Evolutionary conservation across 768 basidiomycete species (phyloP).

Genomic region (Rubroboletus pulcherrimus): DNA sequence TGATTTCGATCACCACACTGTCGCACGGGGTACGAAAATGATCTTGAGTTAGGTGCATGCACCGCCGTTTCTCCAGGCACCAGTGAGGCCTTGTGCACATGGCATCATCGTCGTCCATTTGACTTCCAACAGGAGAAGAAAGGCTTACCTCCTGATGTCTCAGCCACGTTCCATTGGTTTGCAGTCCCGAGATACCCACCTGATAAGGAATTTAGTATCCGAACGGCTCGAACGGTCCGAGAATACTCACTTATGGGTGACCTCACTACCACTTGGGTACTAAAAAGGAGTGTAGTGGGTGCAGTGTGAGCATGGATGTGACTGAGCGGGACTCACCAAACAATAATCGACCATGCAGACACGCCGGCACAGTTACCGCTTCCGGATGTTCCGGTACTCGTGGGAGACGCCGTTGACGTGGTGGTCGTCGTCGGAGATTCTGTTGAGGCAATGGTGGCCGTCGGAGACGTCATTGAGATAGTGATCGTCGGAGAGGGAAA

Average conservation of each 20-base stretch:
- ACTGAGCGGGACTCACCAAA: conserved; percentile 29
- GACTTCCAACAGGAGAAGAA: background rate
- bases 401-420: too few species aligned
- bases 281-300: conserved; percentile 12
- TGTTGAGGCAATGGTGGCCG: too few species aligned
- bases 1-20: background rate
- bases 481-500: background rate
- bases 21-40: background rate
- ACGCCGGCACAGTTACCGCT: conserved; percentile 35
- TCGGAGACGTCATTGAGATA: too few species aligned
- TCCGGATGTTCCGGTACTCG: too few species aligned
- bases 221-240: background rate
- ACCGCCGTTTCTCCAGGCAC: conserved; percentile 58
- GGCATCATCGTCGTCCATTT: background rate
- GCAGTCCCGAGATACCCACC: conserved; percentile 48
- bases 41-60: conserved; percentile 34
- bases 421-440: too few species aligned
- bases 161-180: conserved; percentile 42
- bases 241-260: conserved; percentile 38
- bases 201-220: background rate
- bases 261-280: conserved; percentile 41
- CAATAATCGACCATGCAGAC: conserved; percentile 15
- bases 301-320: background rate
- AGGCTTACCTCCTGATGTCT: conserved; percentile 25
- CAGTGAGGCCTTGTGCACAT: conserved; percentile 37